phyloP scores from a whole-genome alignment of 1,284 basidiomycete species.

The Erythrobasidium hasegawianum region DNA sequence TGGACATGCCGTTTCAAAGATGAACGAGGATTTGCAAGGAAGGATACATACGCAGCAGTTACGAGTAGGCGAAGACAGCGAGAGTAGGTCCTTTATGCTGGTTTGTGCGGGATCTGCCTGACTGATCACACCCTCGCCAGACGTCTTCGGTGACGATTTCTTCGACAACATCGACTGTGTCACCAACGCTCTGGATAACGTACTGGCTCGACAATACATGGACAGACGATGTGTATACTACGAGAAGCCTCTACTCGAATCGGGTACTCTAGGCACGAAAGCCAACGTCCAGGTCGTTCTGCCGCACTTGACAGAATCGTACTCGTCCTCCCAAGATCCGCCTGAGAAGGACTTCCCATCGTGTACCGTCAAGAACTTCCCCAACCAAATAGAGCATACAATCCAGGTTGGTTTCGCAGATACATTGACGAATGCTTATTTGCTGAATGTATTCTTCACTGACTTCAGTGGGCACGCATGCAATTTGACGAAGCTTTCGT shows the following conservation, averaged over 20 bases:
- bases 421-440: no score
- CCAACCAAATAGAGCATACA: constrained; percentile 97
- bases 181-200: constrained; percentile 99
- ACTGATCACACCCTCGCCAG: constrained; percentile 52
- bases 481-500: constrained; percentile 92
- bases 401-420: constrained; percentile 69
- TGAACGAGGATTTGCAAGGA: constrained; percentile 89
- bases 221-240: constrained; percentile 98
- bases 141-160: constrained; percentile 84
- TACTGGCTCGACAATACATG: constrained; percentile 96
- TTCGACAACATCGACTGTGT: constrained; percentile 86
- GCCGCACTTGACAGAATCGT: constrained; percentile 93
- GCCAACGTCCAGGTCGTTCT: constrained; percentile 97
- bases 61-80: constrained; percentile 87
- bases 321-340: constrained; percentile 96
- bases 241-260: constrained; percentile 92
- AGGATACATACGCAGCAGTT: constrained; percentile 90
- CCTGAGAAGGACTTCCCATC: constrained; percentile 97
- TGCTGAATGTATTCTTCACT: no score
- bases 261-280: constrained; percentile 97
- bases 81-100: constrained; percentile 62
- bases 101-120: no score
- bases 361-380: constrained; percentile 99
- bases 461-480: constrained; percentile 91
- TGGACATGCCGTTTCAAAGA: constrained; percentile 83